Evolutionary conservation across 441 rosid genomes (phyloP).

Genomic region (Gossypium aridum): DNA sequence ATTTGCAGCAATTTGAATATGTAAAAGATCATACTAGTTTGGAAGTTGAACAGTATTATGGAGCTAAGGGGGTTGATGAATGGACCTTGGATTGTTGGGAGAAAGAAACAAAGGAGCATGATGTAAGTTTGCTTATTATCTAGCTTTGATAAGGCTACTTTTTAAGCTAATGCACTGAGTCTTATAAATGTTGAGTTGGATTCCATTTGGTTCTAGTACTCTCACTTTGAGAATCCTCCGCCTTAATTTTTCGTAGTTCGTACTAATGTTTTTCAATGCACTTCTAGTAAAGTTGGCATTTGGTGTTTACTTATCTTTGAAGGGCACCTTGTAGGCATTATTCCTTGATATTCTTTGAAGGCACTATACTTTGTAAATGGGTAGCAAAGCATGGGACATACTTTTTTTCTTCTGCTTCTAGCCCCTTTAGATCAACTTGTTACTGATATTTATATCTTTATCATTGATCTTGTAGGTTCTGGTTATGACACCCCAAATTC

Average conservation of each 20-base stretch:
- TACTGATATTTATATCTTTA: not conserved
- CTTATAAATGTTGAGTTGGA: not conserved
- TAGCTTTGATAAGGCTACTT: not conserved
- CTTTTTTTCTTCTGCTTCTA: not conserved
- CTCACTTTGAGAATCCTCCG: not conserved
- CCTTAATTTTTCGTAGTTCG: too few species aligned
- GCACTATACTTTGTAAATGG: not conserved
- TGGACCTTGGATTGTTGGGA: constrained; percentile 64
- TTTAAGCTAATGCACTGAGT: not conserved
- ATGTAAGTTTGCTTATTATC: constrained; percentile 41
- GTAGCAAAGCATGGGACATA: not conserved
- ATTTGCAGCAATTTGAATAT: constrained; percentile 65
- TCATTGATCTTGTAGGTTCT: constrained; percentile 43
- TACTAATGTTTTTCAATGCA: too few species aligned
- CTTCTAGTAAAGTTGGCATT: too few species aligned
- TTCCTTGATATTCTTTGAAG: too few species aligned
- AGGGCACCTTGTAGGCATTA: too few species aligned
- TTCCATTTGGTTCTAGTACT: not conserved
- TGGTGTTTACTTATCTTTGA: too few species aligned
- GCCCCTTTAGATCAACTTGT: not conserved
- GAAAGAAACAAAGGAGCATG: constrained; percentile 52
- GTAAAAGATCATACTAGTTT: constrained; percentile 35
- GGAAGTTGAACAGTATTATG: constrained; percentile 60
- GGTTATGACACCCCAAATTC: constrained; percentile 92
- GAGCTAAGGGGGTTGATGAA: constrained; percentile 70